phyloP scores from a whole-genome alignment of 1,284 basidiomycete genomes.

The Sporisorium reilianum region DNA sequence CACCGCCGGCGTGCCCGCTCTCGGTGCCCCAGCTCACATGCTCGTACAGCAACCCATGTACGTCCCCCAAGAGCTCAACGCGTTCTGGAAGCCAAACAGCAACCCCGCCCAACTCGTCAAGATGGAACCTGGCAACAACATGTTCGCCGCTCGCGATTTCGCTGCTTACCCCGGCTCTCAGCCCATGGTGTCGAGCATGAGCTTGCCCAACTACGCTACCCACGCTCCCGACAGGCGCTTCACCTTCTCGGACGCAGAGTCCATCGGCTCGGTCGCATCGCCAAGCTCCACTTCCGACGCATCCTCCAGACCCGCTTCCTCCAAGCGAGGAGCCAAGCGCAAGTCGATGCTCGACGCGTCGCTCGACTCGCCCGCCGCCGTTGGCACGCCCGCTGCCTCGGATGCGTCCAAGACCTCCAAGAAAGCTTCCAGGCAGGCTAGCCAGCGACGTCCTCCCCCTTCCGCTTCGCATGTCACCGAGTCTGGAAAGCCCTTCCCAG shows the following conservation, averaged over 20 bases:
- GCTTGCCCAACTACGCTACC: slow-evolving; percentile 34
- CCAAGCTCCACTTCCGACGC: slow-evolving; percentile 36
- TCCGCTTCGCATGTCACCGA: slow-evolving; percentile 66
- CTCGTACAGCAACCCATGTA: slow-evolving; percentile 33
- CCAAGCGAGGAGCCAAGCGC: slow-evolving; percentile 38
- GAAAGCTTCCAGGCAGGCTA: slow-evolving; percentile 17
- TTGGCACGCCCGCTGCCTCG: slow-evolving; percentile 7
- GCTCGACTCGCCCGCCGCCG: slow-evolving; percentile 15
- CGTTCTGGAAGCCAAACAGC: slow-evolving; percentile 26
- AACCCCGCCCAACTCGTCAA: slow-evolving; percentile 29
- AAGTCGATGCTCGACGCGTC: slow-evolving; percentile 24
- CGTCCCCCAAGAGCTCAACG: slow-evolving; percentile 23
- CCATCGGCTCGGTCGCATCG: slow-evolving; percentile 29
- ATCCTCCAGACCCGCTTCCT: slow-evolving; percentile 21
- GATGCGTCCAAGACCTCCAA: slow-evolving; percentile 22
- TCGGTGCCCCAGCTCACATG: slow-evolving; percentile 9
- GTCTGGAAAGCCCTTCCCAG: slow-evolving; percentile 66
- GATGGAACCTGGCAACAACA: slow-evolving; percentile 30
- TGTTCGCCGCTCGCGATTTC: slow-evolving; percentile 27
- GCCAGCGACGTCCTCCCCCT: slow-evolving; percentile 59
- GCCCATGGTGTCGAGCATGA: slow-evolving; percentile 40
- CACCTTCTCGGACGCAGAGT: slow-evolving; percentile 40
- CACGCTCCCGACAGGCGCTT: slow-evolving; percentile 33
- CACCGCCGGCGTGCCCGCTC: slow-evolving; percentile 2
- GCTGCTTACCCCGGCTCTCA: slow-evolving; percentile 22